Conservation (phyloP, 352 stramenopile genomes). For the Pythium brachiatum region DNA sequence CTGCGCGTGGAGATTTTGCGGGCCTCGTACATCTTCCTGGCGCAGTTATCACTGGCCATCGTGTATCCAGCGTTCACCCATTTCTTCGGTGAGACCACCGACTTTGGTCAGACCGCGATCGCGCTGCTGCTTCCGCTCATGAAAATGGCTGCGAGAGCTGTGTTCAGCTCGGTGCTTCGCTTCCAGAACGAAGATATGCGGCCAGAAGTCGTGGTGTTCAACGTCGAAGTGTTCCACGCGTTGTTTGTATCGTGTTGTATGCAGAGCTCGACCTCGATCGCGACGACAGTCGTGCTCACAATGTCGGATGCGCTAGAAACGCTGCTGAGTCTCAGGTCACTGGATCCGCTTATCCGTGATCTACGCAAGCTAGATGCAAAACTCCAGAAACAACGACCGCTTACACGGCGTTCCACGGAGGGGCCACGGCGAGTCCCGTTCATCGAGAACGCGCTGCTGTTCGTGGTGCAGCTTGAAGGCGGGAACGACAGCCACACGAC, state of each 20-base stretch:
- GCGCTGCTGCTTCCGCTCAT: background rate
- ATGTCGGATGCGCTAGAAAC: background rate
- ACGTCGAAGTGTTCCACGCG: background rate
- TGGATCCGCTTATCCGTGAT: background rate
- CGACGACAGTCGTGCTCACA: background rate
- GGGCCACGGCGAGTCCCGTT: background rate
- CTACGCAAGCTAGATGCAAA: background rate
- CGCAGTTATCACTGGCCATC: background rate
- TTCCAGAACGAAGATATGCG: conserved; percentile 1
- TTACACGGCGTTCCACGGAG: background rate
- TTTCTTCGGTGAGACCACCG: background rate
- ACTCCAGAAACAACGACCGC: background rate
- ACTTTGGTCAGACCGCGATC: background rate
- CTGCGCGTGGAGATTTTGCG: background rate
- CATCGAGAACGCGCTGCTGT: background rate
- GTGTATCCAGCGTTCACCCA: background rate
- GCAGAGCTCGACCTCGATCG: background rate
- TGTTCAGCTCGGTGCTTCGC: background rate
- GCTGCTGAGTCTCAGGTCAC: background rate
- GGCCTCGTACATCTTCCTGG: background rate
- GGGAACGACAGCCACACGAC: background rate
- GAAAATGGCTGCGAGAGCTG: background rate
- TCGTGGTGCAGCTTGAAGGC: background rate
- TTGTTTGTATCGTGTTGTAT: background rate
- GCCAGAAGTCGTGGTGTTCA: background rate